Evolutionary conservation across 179 eudicot genomes (phyloP), one percentile per base, ranked within the genome.

Genomic region (Silene vulgaris): DNA sequence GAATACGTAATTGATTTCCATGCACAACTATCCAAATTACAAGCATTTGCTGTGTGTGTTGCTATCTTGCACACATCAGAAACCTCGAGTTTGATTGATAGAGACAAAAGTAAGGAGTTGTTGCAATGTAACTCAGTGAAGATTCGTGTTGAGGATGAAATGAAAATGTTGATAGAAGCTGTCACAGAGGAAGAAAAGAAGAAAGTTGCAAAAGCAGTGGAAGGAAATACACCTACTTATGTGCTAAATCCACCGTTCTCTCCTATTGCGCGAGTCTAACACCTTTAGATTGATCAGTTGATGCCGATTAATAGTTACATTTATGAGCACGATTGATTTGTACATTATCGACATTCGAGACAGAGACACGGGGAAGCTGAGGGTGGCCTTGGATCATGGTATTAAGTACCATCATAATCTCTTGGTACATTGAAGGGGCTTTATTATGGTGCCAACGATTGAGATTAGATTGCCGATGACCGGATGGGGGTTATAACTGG

Each of bases 241-340:
- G 84, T 84, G 69, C 81, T 89, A 72, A 86, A 92, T 73, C 98
- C 96, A 48, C 98, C 98, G 21, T 92, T 94, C 80, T 94, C 98
- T 72, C 98, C 98, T 16, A 92, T 94, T 70, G 86, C 89, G 28
- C 89, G 98, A 65, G 98, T 87, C 65, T 93, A 84, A 81, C n/a
- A 26, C 65, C 11, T 64, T 74, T 73, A 50, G 26, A 17, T 60
- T n/a, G 26, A 17, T 21, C 7, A 29, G 7, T 13, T 52, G 74
- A 26, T 68, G 56, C 69, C 71, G 65, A 75, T 28, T 65, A n/a
- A 11, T 26, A 75, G 4, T 61, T 69, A 6, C 28, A 19, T 66
- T 20, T 16, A 63, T 63, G 32, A 63, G n/a, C 17, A 66, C 19
- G 17, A 35, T 5, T n/a, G 3, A 32, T 43, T 9, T 43, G 8